Conservation (phyloP, 352 stramenopile species). For the Blastocystis sp. region DNA sequence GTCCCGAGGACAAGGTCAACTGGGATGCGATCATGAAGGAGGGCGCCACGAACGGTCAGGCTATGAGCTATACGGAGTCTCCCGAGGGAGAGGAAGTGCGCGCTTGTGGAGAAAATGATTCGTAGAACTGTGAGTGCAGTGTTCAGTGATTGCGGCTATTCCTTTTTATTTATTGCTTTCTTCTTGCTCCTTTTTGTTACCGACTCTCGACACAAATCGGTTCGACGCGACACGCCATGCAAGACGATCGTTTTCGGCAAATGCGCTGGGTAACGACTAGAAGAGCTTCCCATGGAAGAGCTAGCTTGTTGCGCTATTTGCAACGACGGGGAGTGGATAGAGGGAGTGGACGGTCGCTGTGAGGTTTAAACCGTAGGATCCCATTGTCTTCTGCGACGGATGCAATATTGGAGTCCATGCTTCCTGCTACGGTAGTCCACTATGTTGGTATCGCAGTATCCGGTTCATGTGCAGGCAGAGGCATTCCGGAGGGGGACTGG, state of each 20-base stretch:
- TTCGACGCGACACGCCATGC: not conserved
- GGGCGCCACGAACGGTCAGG: too few species aligned
- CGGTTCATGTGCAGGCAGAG: not conserved
- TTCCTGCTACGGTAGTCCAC: constrained; percentile 63
- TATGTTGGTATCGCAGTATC: constrained; percentile 8
- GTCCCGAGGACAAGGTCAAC: too few species aligned
- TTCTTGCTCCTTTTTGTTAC: not conserved
- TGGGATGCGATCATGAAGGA: too few species aligned
- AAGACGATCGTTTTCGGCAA: not conserved
- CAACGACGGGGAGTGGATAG: constrained; percentile 73
- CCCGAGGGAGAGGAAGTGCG: too few species aligned
- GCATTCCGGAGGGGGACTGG: constrained; percentile 71
- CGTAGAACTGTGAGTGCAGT: too few species aligned
- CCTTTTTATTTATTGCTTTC: too few species aligned
- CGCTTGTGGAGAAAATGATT: too few species aligned
- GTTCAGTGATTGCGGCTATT: too few species aligned
- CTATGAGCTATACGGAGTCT: too few species aligned
- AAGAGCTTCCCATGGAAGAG: constrained; percentile 60
- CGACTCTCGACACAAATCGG: not conserved
- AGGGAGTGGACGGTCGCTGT: constrained; percentile 7
- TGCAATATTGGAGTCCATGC: constrained; percentile 73
- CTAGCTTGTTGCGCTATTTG: constrained; percentile 65
- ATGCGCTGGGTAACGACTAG: not conserved
- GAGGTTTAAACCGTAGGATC: constrained; percentile 41
- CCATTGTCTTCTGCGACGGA: constrained; percentile 73